Conservation (phyloP, 2,329 filamentous ascomycete species). For the Paracoccidioides brasiliensis region DNA sequence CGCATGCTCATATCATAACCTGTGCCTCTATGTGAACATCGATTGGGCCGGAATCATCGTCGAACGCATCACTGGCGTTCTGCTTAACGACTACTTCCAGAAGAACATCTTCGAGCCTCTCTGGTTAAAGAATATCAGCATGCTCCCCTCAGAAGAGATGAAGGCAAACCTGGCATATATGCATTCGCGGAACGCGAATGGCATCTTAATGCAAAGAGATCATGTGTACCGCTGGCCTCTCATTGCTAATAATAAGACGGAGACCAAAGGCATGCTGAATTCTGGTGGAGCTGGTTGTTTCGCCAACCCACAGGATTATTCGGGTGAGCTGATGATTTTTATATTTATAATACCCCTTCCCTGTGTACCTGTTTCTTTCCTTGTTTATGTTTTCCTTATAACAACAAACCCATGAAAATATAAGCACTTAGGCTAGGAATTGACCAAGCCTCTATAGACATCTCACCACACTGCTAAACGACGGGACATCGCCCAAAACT, state of each 20-base stretch:
- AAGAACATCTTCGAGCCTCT: slow-evolving; percentile 38
- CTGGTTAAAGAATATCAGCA: slow-evolving; percentile 38
- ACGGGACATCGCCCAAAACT: slow-evolving; percentile 47
- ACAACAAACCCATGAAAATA: background rate
- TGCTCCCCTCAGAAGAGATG: slow-evolving; percentile 46
- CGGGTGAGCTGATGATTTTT: slow-evolving; percentile 30
- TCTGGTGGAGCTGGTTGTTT: slow-evolving; percentile 51
- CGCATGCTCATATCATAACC: background rate
- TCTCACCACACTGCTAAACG: slow-evolving; percentile 52
- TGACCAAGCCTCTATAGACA: slow-evolving; percentile 30
- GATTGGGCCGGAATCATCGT: slow-evolving; percentile 44
- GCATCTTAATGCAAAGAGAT: slow-evolving; percentile 31
- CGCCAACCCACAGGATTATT: slow-evolving; percentile 47
- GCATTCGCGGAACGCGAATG: slow-evolving; percentile 39
- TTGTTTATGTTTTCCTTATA: background rate
- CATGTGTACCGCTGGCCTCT: slow-evolving; percentile 40
- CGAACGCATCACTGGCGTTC: slow-evolving; percentile 33
- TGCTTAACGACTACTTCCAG: slow-evolving; percentile 39
- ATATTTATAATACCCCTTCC: background rate
- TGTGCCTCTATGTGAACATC: slow-evolving; percentile 30
- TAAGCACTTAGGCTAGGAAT: background rate
- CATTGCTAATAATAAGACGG: slow-evolving; percentile 30
- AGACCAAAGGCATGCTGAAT: slow-evolving; percentile 39
- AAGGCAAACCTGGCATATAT: slow-evolving; percentile 43
- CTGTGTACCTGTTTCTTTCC: background rate